phyloP scores from a whole-genome alignment of 75 land plant genomes.

The Sequoia sempervirens region DNA sequence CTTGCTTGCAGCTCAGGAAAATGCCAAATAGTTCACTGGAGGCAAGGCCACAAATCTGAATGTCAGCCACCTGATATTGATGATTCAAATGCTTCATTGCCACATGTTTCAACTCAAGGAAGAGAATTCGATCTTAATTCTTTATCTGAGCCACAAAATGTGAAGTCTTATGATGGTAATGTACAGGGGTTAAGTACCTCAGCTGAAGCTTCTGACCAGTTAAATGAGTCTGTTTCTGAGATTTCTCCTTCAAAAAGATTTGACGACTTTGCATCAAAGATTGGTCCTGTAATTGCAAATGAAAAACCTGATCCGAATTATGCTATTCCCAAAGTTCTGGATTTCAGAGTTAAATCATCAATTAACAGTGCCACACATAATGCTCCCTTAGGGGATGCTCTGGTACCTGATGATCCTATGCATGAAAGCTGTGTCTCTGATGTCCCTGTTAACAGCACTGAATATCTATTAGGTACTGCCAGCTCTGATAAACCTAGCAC shows the following conservation, averaged over 20 bases:
- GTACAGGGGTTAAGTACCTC: not conserved
- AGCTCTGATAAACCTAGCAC: not conserved
- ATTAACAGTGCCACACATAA: not conserved
- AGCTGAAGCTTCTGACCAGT: not conserved
- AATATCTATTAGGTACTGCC: not conserved
- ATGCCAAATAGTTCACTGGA: constrained; percentile 84
- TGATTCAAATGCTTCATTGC: not conserved
- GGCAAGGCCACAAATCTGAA: constrained; percentile 68
- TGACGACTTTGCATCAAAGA: not conserved
- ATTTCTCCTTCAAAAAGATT: constrained; percentile 1
- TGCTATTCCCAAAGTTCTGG: not conserved
- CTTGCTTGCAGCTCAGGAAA: constrained; percentile 56
- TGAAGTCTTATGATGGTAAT: not conserved
- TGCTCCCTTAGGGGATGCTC: not conserved
- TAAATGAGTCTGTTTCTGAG: not conserved
- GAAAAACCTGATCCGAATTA: not conserved
- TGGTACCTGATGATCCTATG: not conserved
- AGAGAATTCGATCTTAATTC: not conserved
- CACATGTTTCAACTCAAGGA: constrained; percentile 4
- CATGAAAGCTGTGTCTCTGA: not conserved
- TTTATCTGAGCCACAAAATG: not conserved
- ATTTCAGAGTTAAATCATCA: not conserved
- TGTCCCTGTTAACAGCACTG: not conserved
- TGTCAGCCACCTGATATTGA: constrained; percentile 34
- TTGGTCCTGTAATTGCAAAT: not conserved